These are phyloP conservation scores for Ceratocystis lukuohia DNA, from an alignment of 2,329 filamentous ascomycete genomes.

Conservation along the genomic window DNA sequence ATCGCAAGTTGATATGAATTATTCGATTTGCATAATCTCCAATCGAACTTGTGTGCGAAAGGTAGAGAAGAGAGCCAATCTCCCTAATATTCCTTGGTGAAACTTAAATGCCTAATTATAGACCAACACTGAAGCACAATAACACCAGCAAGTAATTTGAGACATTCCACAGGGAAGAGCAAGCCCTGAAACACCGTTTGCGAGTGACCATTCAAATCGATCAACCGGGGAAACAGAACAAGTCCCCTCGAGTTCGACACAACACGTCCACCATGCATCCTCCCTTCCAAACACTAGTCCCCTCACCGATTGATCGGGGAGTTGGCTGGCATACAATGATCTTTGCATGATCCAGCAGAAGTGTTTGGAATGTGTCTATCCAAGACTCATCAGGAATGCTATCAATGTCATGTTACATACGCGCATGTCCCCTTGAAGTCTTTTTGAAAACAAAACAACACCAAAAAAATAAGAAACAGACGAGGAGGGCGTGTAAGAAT, in stretches of 20 bases:
- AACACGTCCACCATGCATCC: not conserved
- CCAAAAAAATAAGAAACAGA: not conserved
- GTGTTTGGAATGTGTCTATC: not conserved
- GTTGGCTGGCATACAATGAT: not conserved
- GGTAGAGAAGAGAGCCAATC: not conserved
- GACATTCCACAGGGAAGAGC: not conserved
- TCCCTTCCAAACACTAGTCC: not conserved
- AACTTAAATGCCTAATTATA: not conserved
- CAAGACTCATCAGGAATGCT: not conserved
- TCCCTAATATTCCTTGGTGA: not conserved
- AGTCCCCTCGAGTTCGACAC: not conserved
- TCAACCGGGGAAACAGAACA: not conserved
- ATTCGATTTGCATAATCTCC: not conserved
- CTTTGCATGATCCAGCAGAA: not conserved
- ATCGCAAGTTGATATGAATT: no score
- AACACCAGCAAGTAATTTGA: not conserved
- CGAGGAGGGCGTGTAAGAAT: not conserved
- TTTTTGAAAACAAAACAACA: not conserved
- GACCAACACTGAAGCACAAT: not conserved
- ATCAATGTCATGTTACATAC: slow-evolving; percentile 6
- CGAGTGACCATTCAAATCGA: not conserved
- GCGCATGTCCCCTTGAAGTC: not conserved
- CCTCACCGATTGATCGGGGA: not conserved
- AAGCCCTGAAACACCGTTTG: not conserved
- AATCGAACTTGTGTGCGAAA: not conserved